Evolutionary conservation across 305 asterid species (phyloP), one percentile per base, ranked within the genome.

Genomic region (Plantago coronopus): DNA sequence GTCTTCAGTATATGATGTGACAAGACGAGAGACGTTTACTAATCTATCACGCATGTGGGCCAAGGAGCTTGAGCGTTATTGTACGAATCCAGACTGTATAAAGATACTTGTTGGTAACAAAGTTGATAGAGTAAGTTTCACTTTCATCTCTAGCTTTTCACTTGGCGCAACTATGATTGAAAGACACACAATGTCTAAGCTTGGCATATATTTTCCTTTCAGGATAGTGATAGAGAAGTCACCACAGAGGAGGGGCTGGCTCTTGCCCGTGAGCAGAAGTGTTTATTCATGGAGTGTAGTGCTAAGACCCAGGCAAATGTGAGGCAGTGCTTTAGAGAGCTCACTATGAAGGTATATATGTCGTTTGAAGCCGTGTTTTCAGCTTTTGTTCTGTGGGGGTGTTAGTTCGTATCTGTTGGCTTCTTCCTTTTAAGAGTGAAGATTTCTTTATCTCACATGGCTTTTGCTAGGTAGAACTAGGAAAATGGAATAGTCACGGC

Each of bases 301-400:
- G 98, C 94, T 17, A 88, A 76, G 77, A 91, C 96, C 27, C 87
- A 81, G 64, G 86, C 71, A 53, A 91, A 91, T 51, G 98, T 91
- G 69, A 91, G 80, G 47, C 84, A 76, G 54, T 72, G 90, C 46
- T 91, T 91, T 61, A 77, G 78, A 69, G 90, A 88, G 70, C 95
- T 91, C 61, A 68, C 80, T 12, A 29, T 75, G 18, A 91, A 86
- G 96, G 98, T 88, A 53, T 88, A 25, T 19, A 65, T 16, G 45
- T 47, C 62, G 55, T 40, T 48, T 17, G 46, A 21, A 17, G 48
- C 7, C 7, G 2, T 49, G 56, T 19, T 27, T n/a, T 49, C 34
- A 20, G 34, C 22, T 21, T 54, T 54, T 17, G 29, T 8, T 3
- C 11, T 16, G 51, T 46, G 18, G 19, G 16, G 16, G 20, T 17